These are phyloP conservation scores for Limnomonas spitsbergensis DNA, from an alignment of 139 green algal species.

Conservation along the genomic window DNA sequence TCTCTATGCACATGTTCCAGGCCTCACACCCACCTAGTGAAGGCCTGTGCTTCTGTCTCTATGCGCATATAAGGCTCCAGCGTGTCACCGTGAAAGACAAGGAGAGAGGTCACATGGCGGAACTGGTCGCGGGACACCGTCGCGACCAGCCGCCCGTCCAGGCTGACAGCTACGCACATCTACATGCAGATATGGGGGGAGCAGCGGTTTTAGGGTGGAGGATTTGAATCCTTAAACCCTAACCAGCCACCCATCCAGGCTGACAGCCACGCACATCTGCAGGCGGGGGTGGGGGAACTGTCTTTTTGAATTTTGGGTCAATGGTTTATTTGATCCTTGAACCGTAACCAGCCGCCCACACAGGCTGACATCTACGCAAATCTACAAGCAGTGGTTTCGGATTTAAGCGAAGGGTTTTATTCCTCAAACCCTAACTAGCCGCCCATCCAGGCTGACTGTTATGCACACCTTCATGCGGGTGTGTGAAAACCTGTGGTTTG, in stretches of 20 bases:
- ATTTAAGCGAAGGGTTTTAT: no score
- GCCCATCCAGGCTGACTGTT: slow-evolving; percentile 50
- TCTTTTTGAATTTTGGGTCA: no score
- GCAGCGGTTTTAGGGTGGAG: no score
- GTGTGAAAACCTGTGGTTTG: background rate
- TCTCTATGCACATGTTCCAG: no score
- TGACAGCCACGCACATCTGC: slow-evolving; percentile 51
- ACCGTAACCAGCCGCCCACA: slow-evolving; percentile 46
- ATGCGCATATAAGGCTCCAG: slow-evolving; percentile 56
- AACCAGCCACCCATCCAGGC: slow-evolving; percentile 42
- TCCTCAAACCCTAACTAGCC: no score
- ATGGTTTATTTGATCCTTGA: no score
- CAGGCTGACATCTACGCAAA: slow-evolving; percentile 49
- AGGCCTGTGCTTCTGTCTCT: slow-evolving; percentile 35
- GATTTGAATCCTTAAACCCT: no score
- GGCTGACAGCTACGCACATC: slow-evolving; percentile 51
- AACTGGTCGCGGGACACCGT: slow-evolving; percentile 33
- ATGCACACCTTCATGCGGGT: slow-evolving; percentile 32
- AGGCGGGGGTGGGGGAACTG: no score
- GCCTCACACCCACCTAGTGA: no score
- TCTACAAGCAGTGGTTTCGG: no score
- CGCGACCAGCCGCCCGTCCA: slow-evolving; percentile 46
- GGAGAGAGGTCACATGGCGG: slow-evolving; percentile 34
- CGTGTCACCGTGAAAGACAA: slow-evolving; percentile 52
- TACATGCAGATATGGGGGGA: background rate